These are phyloP conservation scores for Euphorbia peplus DNA, from an alignment of 345 rosid species.

Conservation along the genomic window DNA sequence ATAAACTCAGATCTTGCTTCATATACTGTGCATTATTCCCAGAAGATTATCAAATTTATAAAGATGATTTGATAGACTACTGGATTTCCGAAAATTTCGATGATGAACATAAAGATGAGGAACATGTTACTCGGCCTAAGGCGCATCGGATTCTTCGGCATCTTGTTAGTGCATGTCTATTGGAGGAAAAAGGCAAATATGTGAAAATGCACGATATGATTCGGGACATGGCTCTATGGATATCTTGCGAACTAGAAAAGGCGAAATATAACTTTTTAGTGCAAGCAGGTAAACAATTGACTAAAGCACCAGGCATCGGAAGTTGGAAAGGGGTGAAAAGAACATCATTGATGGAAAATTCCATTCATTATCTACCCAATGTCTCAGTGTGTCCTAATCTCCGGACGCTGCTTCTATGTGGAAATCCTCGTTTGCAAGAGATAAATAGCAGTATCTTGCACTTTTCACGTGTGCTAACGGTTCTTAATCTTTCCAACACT, in stretches of 20 bases:
- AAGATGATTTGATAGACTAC: slow-evolving; percentile 7
- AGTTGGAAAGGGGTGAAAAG: slow-evolving; percentile 14
- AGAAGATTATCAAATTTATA: slow-evolving; percentile 6
- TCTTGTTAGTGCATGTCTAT: slow-evolving; percentile 16
- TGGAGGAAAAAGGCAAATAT: slow-evolving; percentile 1
- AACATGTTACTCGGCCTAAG: background rate
- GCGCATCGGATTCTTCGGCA: background rate
- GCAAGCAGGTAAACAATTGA: slow-evolving; percentile 1
- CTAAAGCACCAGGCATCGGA: background rate
- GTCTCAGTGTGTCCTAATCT: no score
- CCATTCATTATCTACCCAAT: no score
- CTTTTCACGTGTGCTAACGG: no score
- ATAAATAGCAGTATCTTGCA: no score
- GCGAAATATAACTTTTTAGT: slow-evolving; percentile 14
- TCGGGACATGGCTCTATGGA: slow-evolving; percentile 40
- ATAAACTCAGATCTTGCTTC: slow-evolving; percentile 1
- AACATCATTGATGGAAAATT: slow-evolving; percentile 28
- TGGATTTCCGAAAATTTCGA: slow-evolving; percentile 22
- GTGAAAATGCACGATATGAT: slow-evolving; percentile 42
- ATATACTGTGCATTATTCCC: slow-evolving; percentile 20
- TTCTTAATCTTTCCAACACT: no score
- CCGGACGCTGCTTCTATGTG: no score
- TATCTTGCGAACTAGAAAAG: slow-evolving; percentile 10
- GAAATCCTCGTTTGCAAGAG: no score
- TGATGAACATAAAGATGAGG: background rate